Conservation (phyloP, 768 basidiomycete genomes). For the Boletus pseudo-olivaceus region DNA sequence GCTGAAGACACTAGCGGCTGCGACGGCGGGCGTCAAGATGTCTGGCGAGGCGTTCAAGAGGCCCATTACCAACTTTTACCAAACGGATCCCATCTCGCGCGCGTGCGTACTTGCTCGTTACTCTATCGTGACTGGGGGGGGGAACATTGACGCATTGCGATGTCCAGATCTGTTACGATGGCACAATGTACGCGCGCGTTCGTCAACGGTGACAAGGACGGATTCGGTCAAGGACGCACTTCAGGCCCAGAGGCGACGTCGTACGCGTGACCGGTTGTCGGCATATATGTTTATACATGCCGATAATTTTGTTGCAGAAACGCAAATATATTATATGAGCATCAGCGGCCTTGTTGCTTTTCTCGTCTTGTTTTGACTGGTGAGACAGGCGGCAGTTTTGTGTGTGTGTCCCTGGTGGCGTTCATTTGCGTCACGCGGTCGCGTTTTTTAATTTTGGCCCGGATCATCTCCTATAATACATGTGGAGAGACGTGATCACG, state of each 20-base stretch:
- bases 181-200: conserved; percentile 89
- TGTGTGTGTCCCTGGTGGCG: too few relatives aligned
- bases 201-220: conserved; percentile 55
- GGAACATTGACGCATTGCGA: neutral
- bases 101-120: conserved; percentile 56
- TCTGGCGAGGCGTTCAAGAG: conserved; percentile 64
- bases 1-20: conserved; percentile 51
- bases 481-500: too few relatives aligned
- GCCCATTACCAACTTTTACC: conserved; percentile 91
- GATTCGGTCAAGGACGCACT: neutral
- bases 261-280: conserved; percentile 14
- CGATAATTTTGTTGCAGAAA: conserved; percentile 6
- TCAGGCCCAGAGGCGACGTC: conserved; percentile 2
- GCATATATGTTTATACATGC: neutral
- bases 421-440: too few relatives aligned
- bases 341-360: too few relatives aligned
- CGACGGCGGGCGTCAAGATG: conserved; percentile 53
- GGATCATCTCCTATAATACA: too few relatives aligned
- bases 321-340: conserved; percentile 6
- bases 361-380: too few relatives aligned
- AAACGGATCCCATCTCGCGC: conserved; percentile 92
- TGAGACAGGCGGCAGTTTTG: too few relatives aligned
- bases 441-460: too few relatives aligned
- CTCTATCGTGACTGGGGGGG: neutral
- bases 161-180: conserved; percentile 84